These are phyloP conservation scores for Aspergillus glaucus DNA, from an alignment of 2,329 filamentous ascomycete species.

Conservation along the genomic window DNA sequence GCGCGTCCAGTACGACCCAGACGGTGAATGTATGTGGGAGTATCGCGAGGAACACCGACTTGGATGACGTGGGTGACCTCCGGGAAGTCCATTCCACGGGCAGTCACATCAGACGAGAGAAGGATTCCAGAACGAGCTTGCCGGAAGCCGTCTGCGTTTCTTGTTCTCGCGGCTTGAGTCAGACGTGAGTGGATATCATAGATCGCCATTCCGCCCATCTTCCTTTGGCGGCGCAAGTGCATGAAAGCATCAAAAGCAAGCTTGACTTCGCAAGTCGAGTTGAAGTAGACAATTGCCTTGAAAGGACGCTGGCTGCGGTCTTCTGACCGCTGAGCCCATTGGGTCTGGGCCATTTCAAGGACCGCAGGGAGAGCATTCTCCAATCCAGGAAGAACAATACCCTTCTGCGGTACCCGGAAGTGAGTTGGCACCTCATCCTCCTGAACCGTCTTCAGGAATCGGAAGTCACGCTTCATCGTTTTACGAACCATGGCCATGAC, in stretches of 20 bases:
- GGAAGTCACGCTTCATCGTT: conserved; percentile 75
- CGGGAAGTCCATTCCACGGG: conserved; percentile 78
- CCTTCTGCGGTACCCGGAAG: conserved; percentile 71
- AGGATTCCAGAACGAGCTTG: conserved; percentile 56
- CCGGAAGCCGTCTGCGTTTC: conserved; percentile 67
- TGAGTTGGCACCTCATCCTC: conserved; percentile 81
- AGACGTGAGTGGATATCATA: conserved; percentile 74
- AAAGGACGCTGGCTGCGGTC: conserved; percentile 55
- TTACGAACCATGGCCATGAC: conserved; percentile 72
- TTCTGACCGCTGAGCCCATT: conserved; percentile 41
- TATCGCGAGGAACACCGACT: conserved; percentile 56
- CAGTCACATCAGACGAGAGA: conserved; percentile 73
- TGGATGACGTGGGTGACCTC: conserved; percentile 75
- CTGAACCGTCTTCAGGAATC: conserved; percentile 83
- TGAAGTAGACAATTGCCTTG: conserved; percentile 94
- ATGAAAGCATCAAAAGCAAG: conserved; percentile 57
- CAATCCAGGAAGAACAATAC: conserved; percentile 61
- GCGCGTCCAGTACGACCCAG: conserved; percentile 68
- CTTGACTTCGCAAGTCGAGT: conserved; percentile 67
- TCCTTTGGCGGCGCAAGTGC: conserved; percentile 34
- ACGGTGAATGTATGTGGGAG: conserved; percentile 70
- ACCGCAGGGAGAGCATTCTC: conserved; percentile 72
- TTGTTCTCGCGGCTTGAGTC: conserved; percentile 62
- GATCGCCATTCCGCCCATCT: conserved; percentile 31
- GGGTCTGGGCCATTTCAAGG: conserved; percentile 65